Evolutionary conservation across 441 rosid species (phyloP).

Genomic region (Mallotus japonicus): DNA sequence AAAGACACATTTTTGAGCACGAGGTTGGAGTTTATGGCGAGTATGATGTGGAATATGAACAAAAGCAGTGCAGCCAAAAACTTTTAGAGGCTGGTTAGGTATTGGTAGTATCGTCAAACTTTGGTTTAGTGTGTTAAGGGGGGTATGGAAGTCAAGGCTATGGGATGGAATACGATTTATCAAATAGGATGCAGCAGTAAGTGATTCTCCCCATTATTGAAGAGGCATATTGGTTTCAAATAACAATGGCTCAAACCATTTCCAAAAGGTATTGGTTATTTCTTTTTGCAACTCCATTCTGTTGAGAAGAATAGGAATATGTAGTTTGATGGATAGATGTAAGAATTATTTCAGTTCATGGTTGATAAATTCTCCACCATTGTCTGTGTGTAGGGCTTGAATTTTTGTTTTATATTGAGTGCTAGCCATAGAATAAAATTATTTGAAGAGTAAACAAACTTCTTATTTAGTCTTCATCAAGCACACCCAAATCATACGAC

Average conservation of each 20-base stretch:
- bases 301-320: background rate
- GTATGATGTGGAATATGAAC: background rate
- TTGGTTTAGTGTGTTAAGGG: background rate
- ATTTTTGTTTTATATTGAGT: background rate
- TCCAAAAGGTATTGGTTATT: background rate
- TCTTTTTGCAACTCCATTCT: background rate
- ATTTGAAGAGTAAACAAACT: background rate
- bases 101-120: background rate
- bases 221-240: background rate
- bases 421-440: background rate
- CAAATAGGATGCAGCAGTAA: background rate
- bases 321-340: background rate
- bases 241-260: background rate
- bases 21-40: background rate
- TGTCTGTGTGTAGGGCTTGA: background rate
- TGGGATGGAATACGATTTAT: background rate
- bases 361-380: too few species aligned
- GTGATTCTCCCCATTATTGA: background rate
- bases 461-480: constrained; percentile 6
- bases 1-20: background rate
- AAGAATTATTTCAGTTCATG: too few species aligned
- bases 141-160: background rate
- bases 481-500: background rate
- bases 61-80: background rate
- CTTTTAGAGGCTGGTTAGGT: background rate